phyloP scores from a whole-genome alignment of 2,329 filamentous ascomycete species.

The Monosporascus cannonballus region DNA sequence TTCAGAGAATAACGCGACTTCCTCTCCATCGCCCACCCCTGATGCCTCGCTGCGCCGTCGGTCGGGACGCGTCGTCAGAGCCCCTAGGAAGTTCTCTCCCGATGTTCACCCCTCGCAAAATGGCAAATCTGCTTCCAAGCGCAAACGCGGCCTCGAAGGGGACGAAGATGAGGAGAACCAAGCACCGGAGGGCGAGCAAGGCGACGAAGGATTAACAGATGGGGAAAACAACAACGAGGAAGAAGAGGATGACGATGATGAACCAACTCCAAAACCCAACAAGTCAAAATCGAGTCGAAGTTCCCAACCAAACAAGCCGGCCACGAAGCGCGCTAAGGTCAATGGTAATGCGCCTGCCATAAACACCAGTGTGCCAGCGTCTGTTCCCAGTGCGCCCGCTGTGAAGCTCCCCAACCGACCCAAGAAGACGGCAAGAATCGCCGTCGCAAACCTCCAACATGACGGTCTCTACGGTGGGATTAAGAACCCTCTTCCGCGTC shows the following conservation, averaged over 20 bases:
- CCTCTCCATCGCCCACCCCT: constrained; percentile 44
- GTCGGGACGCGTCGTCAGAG: constrained; percentile 61
- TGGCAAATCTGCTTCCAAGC: constrained; percentile 41
- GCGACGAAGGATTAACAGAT: constrained; percentile 32
- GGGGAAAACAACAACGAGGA: constrained; percentile 36
- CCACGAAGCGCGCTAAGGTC: constrained; percentile 57
- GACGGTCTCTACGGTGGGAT: constrained; percentile 50
- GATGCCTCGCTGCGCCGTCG: constrained; percentile 51
- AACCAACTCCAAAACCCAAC: constrained; percentile 34
- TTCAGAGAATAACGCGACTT: constrained; percentile 50
- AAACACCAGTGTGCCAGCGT: constrained; percentile 27
- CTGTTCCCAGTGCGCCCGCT: constrained; percentile 30
- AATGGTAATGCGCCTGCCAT: constrained; percentile 43
- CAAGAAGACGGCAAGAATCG: constrained; percentile 50
- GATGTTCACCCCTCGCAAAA: constrained; percentile 32
- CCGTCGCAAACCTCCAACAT: constrained; percentile 43
- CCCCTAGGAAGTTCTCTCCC: constrained; percentile 53
- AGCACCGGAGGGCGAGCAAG: constrained; percentile 30
- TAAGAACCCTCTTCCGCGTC: constrained; percentile 2
- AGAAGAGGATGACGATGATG: constrained; percentile 36
- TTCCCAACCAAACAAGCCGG: constrained; percentile 47
- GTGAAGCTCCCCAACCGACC: constrained; percentile 42
- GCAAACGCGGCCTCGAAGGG: constrained; percentile 47
- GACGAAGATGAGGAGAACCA: constrained; percentile 38
- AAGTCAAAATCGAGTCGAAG: constrained; percentile 37